phyloP scores from a whole-genome alignment of 164 flowering plant species.

The Sextonia rubra region DNA sequence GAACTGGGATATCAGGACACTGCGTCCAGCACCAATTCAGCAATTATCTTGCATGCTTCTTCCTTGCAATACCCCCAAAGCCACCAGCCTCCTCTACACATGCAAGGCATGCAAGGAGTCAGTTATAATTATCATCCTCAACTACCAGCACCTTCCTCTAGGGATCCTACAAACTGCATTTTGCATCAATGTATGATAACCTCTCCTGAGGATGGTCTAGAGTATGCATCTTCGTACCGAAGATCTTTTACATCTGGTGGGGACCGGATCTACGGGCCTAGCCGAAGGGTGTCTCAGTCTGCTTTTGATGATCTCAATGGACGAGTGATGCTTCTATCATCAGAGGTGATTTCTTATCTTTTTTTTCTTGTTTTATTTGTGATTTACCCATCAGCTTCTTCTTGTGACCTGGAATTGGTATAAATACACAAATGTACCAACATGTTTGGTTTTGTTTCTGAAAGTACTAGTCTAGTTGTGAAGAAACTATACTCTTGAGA shows the following conservation, averaged over 20 bases:
- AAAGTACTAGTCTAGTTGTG: not conserved
- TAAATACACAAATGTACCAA: not conserved
- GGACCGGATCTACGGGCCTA: slow-evolving; percentile 40
- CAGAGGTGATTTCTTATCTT: slow-evolving; percentile 43
- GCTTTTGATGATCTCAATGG: slow-evolving; percentile 33
- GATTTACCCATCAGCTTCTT: not conserved
- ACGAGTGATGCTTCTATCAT: slow-evolving; percentile 48
- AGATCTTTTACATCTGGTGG: slow-evolving; percentile 44
- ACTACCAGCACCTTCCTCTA: slow-evolving; percentile 31
- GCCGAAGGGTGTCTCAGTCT: slow-evolving; percentile 35
- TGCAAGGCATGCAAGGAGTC: slow-evolving; percentile 41
- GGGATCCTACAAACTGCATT: slow-evolving; percentile 28
- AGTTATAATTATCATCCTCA: slow-evolving; percentile 39
- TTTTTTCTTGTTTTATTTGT: not conserved
- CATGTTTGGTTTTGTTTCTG: not conserved
- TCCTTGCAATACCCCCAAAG: slow-evolving; percentile 28
- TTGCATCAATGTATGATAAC: slow-evolving; percentile 21
- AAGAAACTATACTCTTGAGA: not conserved
- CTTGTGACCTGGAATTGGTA: not conserved
- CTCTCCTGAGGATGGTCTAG: slow-evolving; percentile 32
- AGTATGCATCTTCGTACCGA: slow-evolving; percentile 35
- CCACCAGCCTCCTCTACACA: slow-evolving; percentile 25
- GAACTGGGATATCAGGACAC: slow-evolving; percentile 42
- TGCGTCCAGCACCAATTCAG: slow-evolving; percentile 30
- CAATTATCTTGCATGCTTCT: slow-evolving; percentile 38